Conservation (phyloP, 148 eudicot genomes). For the Dysphania ambrosioides region DNA sequence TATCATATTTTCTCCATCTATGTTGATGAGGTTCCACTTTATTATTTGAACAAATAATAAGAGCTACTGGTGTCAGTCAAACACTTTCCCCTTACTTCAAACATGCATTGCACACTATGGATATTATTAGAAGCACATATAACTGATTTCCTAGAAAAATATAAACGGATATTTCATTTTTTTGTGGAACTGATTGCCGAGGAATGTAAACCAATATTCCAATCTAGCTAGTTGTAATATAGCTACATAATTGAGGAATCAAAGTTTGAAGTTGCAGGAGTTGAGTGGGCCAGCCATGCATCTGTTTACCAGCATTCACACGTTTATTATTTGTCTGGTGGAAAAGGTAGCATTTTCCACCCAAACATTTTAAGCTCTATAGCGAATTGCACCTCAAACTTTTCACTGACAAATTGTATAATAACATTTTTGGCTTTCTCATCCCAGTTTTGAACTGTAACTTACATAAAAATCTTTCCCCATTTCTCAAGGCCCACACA, state of each 20-base stretch:
- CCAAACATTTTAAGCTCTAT: background rate
- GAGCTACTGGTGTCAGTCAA: background rate
- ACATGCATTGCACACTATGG: background rate
- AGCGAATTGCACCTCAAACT: background rate
- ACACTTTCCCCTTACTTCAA: background rate
- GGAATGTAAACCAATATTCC: background rate
- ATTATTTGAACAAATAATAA: background rate
- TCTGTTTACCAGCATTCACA: background rate
- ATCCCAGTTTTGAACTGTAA: background rate
- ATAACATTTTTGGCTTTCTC: background rate
- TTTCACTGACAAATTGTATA: background rate
- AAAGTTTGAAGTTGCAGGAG: background rate
- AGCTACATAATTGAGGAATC: background rate
- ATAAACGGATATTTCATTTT: no score
- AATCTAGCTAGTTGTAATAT: background rate
- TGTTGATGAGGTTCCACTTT: no score
- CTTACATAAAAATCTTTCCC: background rate
- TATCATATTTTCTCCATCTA: no score
- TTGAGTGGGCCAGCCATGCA: background rate
- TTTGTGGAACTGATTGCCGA: background rate
- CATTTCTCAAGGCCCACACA: background rate
- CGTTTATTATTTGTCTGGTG: background rate
- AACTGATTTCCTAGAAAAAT: no score
- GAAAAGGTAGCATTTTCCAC: background rate
- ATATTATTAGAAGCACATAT: no score